Base-by-base conservation (phyloP, 345 rosid species). In the Jatropha curcas region DNA sequence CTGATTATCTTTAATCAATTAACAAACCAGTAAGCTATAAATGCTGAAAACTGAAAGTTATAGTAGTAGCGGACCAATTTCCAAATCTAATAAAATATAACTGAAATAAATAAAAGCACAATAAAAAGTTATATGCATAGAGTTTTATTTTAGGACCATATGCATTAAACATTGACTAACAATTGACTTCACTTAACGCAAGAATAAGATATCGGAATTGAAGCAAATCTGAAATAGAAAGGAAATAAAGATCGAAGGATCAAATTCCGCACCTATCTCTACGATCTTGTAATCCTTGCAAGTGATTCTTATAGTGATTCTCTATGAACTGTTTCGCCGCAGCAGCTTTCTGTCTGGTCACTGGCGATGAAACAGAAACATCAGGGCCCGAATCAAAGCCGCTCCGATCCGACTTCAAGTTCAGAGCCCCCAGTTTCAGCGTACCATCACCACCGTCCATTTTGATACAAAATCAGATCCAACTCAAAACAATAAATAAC, bases 321-420 rank as follows among this genome's bases (percentile, higher is more conserved):
- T 94, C 98, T 17, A 94, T 94, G 72, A 94, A 94, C 84, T 94
- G 97, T 70, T 94, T 94, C 30, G 98, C 98, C 25, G 98, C 98
- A 25, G 97, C 98, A 1, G 98, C 94, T 67, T 94, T 94, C 87
- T 94, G 98, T 71, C 91, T 84, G 5, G 98, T 94, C 8, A 94
- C 97, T 64, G 98, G 98, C 4, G 98, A 94, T 3, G 98, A 94
- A 67, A 86, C 97, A 43, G 93, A 89, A 35, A 80, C 88, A 68
- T 92, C 97, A 1, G 84, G 80, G 51, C 86, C 92, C 53, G 83
- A 50, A 74, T 90, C 97, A 20, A 86, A 60, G 37, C 56, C 83
- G 46, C 82, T 86, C 55, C 94, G 89, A 76, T 82, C 92, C 14
- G 91, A 84, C 72, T 74, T 89, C 80, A 90, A 39, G 83, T 84